Evolutionary conservation across 345 rosid species (phyloP), one percentile per base, ranked within the genome.

Genomic region (Aegle marmelos): DNA sequence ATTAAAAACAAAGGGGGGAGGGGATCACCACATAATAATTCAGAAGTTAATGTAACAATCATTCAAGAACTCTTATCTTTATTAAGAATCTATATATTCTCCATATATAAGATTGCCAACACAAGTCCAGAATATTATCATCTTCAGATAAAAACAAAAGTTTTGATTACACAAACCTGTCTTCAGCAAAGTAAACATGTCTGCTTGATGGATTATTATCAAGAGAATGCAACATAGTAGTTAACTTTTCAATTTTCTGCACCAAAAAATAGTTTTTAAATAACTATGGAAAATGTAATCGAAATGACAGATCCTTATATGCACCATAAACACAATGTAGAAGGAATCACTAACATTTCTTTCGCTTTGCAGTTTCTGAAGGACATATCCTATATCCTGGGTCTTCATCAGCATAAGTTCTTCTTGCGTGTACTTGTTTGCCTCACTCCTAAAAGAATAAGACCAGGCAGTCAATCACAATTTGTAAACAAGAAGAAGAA

Each of bases 371-470:
- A 90, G 70, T 74, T 92, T 95, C 74, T 92, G 96, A 78, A 89
- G 88, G 74, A 95, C 78, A 79, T 95, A 95, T 66, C 98, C 98
- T 22, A 91, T 84, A 76, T 95, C 98, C 77, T 92, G 99, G 0
- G 99, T 93, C 85, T 93, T 93, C 99, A 93, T 95, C 68, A 92
- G 16, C 93, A 89, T 84, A 63, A 93, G 92, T 80, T 93, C 97
- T 73, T 92, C 99, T 21, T 86, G 86, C 73, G 85, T 85, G 85
- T 95, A 95, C 64, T 90, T 91, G 75, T 92, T 91, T 2, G 91
- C 84, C 82, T 87, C 90, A 45, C 82, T 89, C 90, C 99, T 95
- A 75, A 25, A 82, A 68, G 61, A 21, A 75, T 41, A 72, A 5
- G 36, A 57, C 22, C 17, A 5, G 31, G 0, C 59, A 70, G 41